Conservation (phyloP, 2,329 filamentous ascomycete species). For the Alternaria solani region DNA sequence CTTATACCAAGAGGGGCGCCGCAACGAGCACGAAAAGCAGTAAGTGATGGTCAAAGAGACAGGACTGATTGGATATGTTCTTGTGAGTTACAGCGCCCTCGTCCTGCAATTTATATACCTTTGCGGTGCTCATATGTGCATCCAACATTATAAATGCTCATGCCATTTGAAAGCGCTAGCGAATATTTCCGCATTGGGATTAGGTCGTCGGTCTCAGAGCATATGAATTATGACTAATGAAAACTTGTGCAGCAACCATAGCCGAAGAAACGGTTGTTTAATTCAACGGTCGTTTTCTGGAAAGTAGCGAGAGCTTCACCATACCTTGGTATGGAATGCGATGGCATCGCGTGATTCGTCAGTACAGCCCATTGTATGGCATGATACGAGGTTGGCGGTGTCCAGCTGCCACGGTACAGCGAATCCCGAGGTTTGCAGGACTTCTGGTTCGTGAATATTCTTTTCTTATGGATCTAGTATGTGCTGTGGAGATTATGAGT, state of each 20-base stretch:
- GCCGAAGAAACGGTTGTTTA: background rate
- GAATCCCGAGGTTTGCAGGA: background rate
- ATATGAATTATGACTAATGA: background rate
- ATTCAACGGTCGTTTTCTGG: background rate
- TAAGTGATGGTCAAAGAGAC: background rate
- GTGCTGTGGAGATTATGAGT: background rate
- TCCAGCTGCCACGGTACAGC: background rate
- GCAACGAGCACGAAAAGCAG: background rate
- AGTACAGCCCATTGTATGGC: background rate
- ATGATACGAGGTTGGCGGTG: background rate
- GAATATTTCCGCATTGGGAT: slow-evolving; percentile 13
- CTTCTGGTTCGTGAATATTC: background rate
- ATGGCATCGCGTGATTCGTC: background rate
- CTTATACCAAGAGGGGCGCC: background rate
- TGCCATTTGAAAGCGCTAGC: background rate
- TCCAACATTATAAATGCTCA: slow-evolving; percentile 13
- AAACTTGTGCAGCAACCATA: no score
- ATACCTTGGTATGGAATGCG: background rate
- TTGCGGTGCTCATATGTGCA: no score
- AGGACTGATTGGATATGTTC: background rate
- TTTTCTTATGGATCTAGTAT: background rate
- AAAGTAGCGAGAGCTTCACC: background rate
- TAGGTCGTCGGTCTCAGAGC: background rate
- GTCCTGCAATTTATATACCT: no score
- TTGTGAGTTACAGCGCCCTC: background rate